Percentiles rank a stretch among this genome's conserved stretches.
Conservation (phyloP, 306 rosid species). For the Neltuma alba region DNA sequence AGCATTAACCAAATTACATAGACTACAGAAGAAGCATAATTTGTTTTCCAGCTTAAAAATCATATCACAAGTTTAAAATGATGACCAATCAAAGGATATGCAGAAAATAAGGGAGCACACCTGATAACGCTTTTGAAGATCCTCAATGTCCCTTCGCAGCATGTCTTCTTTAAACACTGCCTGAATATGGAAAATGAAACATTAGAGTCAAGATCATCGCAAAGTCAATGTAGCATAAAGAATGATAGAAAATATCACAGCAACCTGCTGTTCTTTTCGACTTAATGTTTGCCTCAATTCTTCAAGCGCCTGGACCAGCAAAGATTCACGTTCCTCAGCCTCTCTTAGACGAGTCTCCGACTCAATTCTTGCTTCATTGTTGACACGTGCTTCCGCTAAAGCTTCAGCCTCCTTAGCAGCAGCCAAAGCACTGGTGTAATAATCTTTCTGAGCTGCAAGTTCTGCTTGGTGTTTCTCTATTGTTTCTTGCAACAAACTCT, state of each 20-base stretch:
- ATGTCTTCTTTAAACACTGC: constrained; percentile 92
- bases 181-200: constrained; percentile 47
- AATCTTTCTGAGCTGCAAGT: constrained; percentile 71
- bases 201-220: constrained; percentile 8
- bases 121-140: constrained; percentile 96
- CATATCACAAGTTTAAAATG: constrained; percentile 24
- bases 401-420: constrained; percentile 86
- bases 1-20: constrained; percentile 38
- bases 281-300: constrained; percentile 94
- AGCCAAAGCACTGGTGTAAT: constrained; percentile 69
- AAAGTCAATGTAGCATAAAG: constrained; percentile 35
- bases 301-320: constrained; percentile 94
- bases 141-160: constrained; percentile 88
- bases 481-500: constrained; percentile 76
- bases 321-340: constrained; percentile 86
- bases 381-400: constrained; percentile 71
- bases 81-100: constrained; percentile 28
- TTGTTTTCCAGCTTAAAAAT: constrained; percentile 11
- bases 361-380: constrained; percentile 76
- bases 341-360: constrained; percentile 72
- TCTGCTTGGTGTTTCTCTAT: constrained; percentile 80
- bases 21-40: constrained; percentile 30
- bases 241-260: constrained; percentile 33
- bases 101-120: constrained; percentile 48
- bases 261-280: constrained; percentile 96